phyloP scores from a whole-genome alignment of 2,329 filamentous ascomycete genomes.

The Niveomyces coronatus region DNA sequence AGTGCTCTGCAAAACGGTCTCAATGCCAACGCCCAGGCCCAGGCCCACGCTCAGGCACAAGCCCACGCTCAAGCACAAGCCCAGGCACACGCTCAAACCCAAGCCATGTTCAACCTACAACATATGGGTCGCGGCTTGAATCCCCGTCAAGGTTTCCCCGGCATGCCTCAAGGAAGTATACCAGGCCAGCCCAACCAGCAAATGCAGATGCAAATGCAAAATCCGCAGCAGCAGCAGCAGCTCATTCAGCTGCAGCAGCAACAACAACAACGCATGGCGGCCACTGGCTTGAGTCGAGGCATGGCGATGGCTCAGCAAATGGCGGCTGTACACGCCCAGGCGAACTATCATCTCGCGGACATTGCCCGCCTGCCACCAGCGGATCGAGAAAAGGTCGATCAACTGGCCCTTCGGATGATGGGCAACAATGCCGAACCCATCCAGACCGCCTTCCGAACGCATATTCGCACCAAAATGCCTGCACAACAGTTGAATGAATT shows the following conservation, averaged over 20 bases:
- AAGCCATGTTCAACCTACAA: constrained; percentile 44
- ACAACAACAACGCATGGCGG: constrained; percentile 18
- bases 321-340: constrained; percentile 27
- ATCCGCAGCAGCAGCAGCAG: constrained; percentile 35
- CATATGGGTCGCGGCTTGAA: constrained; percentile 40
- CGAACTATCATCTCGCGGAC: constrained; percentile 22
- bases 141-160: constrained; percentile 46
- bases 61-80: constrained; percentile 27
- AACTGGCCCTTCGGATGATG: constrained; percentile 33
- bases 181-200: constrained; percentile 41
- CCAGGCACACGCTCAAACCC: constrained; percentile 28
- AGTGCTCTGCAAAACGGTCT: constrained; percentile 39
- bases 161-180: constrained; percentile 32
- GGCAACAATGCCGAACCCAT: constrained; percentile 31
- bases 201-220: constrained; percentile 28
- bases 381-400: constrained; percentile 35
- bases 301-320: constrained; percentile 29
- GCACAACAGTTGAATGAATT: constrained; percentile 36
- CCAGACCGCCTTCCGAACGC: constrained; percentile 25
- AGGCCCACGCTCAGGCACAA: constrained; percentile 26
- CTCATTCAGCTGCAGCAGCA: constrained; percentile 20
- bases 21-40: constrained; percentile 32
- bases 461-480: constrained; percentile 26
- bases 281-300: no score
- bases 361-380: constrained; percentile 29